Evolutionary conservation across 73 alveolate species (phyloP).

Genomic region (Blepharisma stoltei): DNA sequence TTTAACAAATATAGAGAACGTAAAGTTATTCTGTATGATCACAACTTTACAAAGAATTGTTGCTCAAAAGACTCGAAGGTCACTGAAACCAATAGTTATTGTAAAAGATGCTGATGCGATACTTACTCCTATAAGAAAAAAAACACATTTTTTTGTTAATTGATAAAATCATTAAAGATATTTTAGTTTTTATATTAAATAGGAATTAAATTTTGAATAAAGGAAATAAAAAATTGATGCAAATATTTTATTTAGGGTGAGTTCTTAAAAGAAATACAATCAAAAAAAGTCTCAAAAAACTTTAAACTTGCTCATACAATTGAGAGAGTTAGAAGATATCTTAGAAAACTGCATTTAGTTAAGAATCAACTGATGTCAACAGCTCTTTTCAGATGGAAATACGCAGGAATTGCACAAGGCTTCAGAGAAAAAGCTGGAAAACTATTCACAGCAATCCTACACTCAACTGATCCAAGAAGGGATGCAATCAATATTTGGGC

Average conservation of each 20-base stretch:
- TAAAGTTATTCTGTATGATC: background rate
- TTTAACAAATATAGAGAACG: no score
- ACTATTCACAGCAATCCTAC: background rate
- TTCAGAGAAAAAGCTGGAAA: slow-evolving; percentile 20
- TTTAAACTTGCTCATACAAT: background rate
- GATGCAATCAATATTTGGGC: background rate
- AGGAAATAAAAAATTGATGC: no score
- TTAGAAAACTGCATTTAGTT: background rate
- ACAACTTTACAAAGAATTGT: background rate
- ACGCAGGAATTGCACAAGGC: background rate
- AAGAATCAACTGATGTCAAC: background rate
- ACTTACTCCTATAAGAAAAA: no score
- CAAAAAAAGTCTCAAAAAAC: no score
- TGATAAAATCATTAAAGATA: no score
- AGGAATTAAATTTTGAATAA: no score
- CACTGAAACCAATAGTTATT: background rate
- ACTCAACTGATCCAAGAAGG: background rate
- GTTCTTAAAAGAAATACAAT: no score
- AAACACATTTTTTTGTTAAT: no score
- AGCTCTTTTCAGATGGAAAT: slow-evolving; percentile 2
- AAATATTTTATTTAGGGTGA: no score
- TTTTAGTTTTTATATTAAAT: no score
- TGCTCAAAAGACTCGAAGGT: background rate
- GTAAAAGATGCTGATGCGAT: slow-evolving; percentile 16
- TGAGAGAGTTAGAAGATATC: slow-evolving; percentile 7